Evolutionary conservation across 208 protist genomes (phyloP).

Genomic region (Trypanosoma cruzi): DNA sequence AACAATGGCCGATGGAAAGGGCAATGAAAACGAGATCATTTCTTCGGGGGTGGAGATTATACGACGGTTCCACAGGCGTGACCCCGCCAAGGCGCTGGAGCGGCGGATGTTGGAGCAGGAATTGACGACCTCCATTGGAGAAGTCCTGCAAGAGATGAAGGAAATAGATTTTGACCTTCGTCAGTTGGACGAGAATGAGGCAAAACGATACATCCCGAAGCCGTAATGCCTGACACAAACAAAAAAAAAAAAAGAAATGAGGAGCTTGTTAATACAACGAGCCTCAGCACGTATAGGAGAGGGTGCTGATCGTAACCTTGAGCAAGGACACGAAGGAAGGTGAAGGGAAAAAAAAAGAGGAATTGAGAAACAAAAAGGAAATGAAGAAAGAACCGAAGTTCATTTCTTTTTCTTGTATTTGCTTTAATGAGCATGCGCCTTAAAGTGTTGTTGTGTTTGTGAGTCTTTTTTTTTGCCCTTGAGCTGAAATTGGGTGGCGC

Average conservation of each 20-base stretch:
- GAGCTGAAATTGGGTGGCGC: not conserved
- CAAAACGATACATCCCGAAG: not conserved
- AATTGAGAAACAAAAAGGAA: not conserved
- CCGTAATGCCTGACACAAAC: not conserved
- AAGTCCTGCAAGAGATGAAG: constrained; percentile 69
- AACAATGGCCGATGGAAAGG: not conserved
- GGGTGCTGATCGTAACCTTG: not conserved
- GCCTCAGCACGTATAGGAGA: not conserved
- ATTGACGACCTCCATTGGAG: constrained; percentile 45
- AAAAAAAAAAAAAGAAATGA: not conserved
- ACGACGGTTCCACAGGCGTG: not conserved
- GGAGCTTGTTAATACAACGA: not conserved
- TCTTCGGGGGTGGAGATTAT: constrained; percentile 9
- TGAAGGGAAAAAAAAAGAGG: constrained; percentile 1
- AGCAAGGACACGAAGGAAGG: not conserved
- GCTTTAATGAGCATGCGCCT: no score
- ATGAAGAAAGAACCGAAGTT: not conserved
- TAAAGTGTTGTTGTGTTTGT: not conserved
- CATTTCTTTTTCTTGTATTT: constrained; percentile 20
- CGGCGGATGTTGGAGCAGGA: constrained; percentile 46
- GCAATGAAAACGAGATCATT: not conserved
- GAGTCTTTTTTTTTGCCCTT: not conserved
- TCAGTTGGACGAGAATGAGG: constrained; percentile 17
- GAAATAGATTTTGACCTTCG: constrained; percentile 59
- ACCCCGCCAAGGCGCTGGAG: constrained; percentile 40